A percentile compares a stretch with the other conserved stretches of the same genome.
phyloP scores from a whole-genome alignment of 768 basidiomycete genomes.

The Lyophyllum shimeji region DNA sequence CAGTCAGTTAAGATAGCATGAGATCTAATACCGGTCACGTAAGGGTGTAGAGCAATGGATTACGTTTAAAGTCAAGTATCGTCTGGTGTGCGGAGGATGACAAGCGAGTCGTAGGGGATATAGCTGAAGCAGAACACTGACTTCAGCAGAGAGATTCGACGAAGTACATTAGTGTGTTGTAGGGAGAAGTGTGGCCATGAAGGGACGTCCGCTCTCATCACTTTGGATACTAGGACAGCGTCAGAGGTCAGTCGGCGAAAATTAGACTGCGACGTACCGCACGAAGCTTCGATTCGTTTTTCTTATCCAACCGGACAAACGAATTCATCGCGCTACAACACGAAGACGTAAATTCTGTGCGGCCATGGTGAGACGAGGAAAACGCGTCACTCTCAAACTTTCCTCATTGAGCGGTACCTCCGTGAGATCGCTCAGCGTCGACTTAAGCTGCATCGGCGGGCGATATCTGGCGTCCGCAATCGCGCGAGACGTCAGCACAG shows the following conservation, averaged over 20 bases:
- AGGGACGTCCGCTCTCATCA: background rate
- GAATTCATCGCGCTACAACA: slow-evolving; percentile 5
- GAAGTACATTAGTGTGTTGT: no score
- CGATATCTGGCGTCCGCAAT: slow-evolving; percentile 1
- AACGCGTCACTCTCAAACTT: slow-evolving; percentile 2
- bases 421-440: no score
- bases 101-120: no score
- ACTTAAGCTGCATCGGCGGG: slow-evolving; percentile 1
- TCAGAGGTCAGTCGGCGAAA: background rate
- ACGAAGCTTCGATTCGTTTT: slow-evolving; percentile 8
- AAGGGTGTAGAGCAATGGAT: no score
- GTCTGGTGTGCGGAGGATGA: no score
- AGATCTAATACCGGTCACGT: no score
- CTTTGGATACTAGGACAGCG: background rate
- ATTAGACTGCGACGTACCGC: slow-evolving; percentile 1
- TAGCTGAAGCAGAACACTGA: no score
- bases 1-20: no score
- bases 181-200: no score
- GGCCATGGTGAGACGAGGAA: background rate
- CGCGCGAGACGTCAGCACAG: background rate
- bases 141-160: no score
- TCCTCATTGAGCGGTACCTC: slow-evolving; percentile 1
- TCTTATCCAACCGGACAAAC: slow-evolving; percentile 9
- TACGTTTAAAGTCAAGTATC: no score
- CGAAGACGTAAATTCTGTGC: background rate